Evolutionary conservation across 345 rosid species (phyloP).

Genomic region (Arabidopsis thaliana): TAIR10.1 NC_003074.8:20269501-20270000

Average conservation of each 20-base stretch:
- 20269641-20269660: constrained; percentile 43
- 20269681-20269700: constrained; percentile 52
- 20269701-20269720: constrained; percentile 35
- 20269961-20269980: constrained; percentile 79
- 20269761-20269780: constrained; percentile 61
- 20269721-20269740: constrained; percentile 59
- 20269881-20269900: constrained; percentile 73
- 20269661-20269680: constrained; percentile 5
- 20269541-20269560: constrained; percentile 2
- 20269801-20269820: constrained; percentile 84
- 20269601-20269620: neutral
- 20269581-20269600: neutral
- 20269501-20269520: neutral
- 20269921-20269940: constrained; percentile 77
- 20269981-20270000: constrained; percentile 60
- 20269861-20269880: constrained; percentile 82
- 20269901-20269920: constrained; percentile 77
- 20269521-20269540: neutral
- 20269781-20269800: constrained; percentile 78
- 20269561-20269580: constrained; percentile 10
- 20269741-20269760: constrained; percentile 77
- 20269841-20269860: constrained; percentile 70
- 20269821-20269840: constrained; percentile 80
- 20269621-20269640: constrained; percentile 23
- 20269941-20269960: constrained; percentile 71